Base-by-base conservation (phyloP, 208 protist species). In the Acanthamoeba sp. region DNA sequence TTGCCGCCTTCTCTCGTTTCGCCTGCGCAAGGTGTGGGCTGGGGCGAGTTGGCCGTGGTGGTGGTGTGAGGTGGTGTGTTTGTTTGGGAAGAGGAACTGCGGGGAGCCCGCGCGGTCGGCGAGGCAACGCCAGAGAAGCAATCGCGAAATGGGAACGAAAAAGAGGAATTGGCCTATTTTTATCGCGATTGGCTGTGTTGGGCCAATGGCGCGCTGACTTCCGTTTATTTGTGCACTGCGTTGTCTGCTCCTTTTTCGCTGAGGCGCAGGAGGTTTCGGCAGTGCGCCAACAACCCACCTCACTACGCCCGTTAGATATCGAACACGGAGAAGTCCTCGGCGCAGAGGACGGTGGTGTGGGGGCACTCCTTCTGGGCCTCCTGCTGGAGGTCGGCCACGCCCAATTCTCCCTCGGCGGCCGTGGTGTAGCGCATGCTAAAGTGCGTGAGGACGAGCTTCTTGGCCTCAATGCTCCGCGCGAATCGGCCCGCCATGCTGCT, bases 381-480 rank as follows among this genome's bases (percentile, higher is more conserved):
- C 42, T 59, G 42, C 42, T 36, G 22, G 9, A 93, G 89, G 18
- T 93, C 66, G 42, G 20, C 42, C 24, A 93, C 89, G n/a, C 48
- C 32, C 5, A 93, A 45, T 16, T 76, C 66, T 10, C 66, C 71
- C n/a, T 66, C 66, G 50, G 3, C 45, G 57, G 66, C 69, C 4
- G 66, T 69, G 38, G 89, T 93, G 85, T 95, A 94, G 36, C 94
- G 32, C 73, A 89, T 82, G 82, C 94, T 95, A 40, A 95, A 95
- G 64, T 95, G 94, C 10, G 91, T 95, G 27, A 95, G 73, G 1
- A 95, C 85, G 36, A 95, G 73, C 82, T 94, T 95, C 91, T 93
- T 94, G 45, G 94, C 94, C 42, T 50, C 10, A 4, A 95, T 71
- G 27, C n/a, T 80, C 14, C 91, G 71, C 29, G 85, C 94, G 42